Conservation (phyloP, 2,329 filamentous ascomycete genomes). For the Diaporthe aspalathi region DNA sequence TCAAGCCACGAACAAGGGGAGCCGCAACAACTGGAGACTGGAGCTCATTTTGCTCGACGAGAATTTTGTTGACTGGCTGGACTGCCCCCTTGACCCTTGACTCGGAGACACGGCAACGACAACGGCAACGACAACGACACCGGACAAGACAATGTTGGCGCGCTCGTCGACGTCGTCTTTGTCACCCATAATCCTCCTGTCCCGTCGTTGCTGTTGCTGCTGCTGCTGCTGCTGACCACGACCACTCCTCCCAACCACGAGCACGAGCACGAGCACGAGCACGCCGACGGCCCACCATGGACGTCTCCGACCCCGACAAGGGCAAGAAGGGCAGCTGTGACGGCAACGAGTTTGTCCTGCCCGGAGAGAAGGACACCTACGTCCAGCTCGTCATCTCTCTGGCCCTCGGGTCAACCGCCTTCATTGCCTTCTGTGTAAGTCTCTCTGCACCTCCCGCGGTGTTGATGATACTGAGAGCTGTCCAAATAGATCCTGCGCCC, state of each 20-base stretch:
- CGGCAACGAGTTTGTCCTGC: slow-evolving; percentile 46
- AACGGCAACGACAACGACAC: background rate
- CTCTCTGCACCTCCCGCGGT: background rate
- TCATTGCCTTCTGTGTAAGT: slow-evolving; percentile 80
- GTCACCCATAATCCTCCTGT: slow-evolving; percentile 16
- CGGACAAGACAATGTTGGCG: slow-evolving; percentile 8
- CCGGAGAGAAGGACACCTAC: slow-evolving; percentile 59
- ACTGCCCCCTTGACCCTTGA: background rate
- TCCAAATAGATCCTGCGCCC: slow-evolving; percentile 79
- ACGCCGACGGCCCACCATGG: slow-evolving; percentile 27
- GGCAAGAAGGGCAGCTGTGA: slow-evolving; percentile 36
- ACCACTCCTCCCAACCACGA: background rate
- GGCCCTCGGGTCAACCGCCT: slow-evolving; percentile 75
- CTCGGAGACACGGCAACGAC: background rate
- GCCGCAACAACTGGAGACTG: slow-evolving; percentile 24
- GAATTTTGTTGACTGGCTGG: slow-evolving; percentile 23
- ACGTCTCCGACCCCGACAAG: slow-evolving; percentile 31
- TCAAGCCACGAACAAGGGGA: slow-evolving; percentile 13
- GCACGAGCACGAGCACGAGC: background rate
- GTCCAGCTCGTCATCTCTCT: slow-evolving; percentile 81
- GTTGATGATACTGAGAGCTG: slow-evolving; percentile 23
- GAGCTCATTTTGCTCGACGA: background rate
- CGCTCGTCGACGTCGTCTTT: slow-evolving; percentile 7
- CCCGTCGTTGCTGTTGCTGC: background rate
- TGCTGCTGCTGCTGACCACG: slow-evolving; percentile 17